phyloP scores from a whole-genome alignment of 2,329 filamentous ascomycete species.

The Ophiosphaerella korrae region DNA sequence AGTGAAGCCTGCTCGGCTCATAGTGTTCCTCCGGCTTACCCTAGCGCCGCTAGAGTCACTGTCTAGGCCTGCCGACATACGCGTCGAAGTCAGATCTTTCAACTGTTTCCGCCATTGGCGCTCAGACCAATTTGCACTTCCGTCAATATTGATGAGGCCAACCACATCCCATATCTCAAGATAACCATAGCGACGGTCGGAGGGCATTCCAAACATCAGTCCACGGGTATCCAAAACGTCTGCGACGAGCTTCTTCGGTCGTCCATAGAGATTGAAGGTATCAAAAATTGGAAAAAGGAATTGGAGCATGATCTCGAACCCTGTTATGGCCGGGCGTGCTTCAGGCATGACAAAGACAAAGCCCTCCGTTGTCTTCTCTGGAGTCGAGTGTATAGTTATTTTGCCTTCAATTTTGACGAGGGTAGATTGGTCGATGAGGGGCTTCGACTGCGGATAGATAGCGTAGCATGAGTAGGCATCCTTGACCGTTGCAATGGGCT shows the following conservation, averaged over 20 bases:
- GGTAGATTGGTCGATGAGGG: constrained; percentile 91
- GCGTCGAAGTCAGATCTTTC: constrained; percentile 82
- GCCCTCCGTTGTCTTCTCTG: constrained; percentile 80
- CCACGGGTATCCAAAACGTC: constrained; percentile 86
- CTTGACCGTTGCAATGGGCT: constrained; percentile 87
- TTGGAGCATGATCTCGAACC: constrained; percentile 93
- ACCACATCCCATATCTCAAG: constrained; percentile 87
- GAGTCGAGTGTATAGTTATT: constrained; percentile 82
- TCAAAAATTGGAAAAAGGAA: constrained; percentile 95
- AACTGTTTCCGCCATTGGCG: constrained; percentile 86
- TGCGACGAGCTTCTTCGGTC: constrained; percentile 82
- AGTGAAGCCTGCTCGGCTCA: constrained; percentile 48
- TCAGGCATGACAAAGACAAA: constrained; percentile 99
- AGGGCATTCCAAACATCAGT: constrained; percentile 98
- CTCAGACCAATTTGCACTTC: constrained; percentile 79
- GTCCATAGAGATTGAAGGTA: constrained; percentile 87
- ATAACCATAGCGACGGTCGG: constrained; percentile 85
- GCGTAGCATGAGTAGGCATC: constrained; percentile 93
- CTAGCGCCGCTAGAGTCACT: constrained; percentile 45
- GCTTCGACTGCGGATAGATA: constrained; percentile 93
- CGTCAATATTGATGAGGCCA: constrained; percentile 76
- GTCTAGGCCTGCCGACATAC: constrained; percentile 64
- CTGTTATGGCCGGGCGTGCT: constrained; percentile 84
- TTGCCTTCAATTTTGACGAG: constrained; percentile 91
- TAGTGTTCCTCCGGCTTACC: constrained; percentile 51